Evolutionary conservation across 2,329 filamentous ascomycete species (phyloP).

Genomic region (Pseudogymnoascus pannorum): DNA sequence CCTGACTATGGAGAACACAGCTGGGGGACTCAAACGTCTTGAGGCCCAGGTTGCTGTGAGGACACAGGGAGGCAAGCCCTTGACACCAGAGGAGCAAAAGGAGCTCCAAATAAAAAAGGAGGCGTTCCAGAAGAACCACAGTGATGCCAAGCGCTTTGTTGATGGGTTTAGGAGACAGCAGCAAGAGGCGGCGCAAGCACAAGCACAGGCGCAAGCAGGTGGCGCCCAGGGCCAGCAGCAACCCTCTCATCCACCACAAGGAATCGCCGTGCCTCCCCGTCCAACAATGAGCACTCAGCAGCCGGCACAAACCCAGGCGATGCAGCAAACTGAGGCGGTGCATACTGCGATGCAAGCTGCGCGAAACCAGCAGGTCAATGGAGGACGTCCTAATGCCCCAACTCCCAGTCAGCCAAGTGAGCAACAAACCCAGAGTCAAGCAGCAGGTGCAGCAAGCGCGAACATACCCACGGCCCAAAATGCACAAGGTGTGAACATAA

Average conservation of each 20-base stretch:
- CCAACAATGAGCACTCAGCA: conserved; percentile 26
- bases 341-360: conserved; percentile 30
- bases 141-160: conserved; percentile 42
- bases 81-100: conserved; percentile 42
- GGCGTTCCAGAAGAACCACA: conserved; percentile 37
- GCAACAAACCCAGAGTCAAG: conserved; percentile 17
- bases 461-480: conserved; percentile 16
- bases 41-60: conserved; percentile 39
- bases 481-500: conserved; percentile 20
- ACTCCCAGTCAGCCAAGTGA: conserved; percentile 12
- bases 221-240: conserved; percentile 19
- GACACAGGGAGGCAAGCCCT: conserved; percentile 35
- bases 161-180: conserved; percentile 38
- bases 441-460: conserved; percentile 13
- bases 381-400: conserved; percentile 16
- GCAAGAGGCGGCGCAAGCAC: conserved; percentile 21
- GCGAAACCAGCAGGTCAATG: conserved; percentile 27
- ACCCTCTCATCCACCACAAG: neutral
- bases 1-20: conserved; percentile 41
- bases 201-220: conserved; percentile 22
- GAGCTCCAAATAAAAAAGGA: conserved; percentile 39
- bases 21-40: conserved; percentile 35
- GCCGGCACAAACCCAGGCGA: conserved; percentile 22
- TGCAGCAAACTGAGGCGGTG: conserved; percentile 27
- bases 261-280: conserved; percentile 15